Evolutionary conservation across 1,284 basidiomycete species (phyloP), one percentile per base, ranked within the genome.

Genomic region (Cutaneotrichosporon sp.): DNA sequence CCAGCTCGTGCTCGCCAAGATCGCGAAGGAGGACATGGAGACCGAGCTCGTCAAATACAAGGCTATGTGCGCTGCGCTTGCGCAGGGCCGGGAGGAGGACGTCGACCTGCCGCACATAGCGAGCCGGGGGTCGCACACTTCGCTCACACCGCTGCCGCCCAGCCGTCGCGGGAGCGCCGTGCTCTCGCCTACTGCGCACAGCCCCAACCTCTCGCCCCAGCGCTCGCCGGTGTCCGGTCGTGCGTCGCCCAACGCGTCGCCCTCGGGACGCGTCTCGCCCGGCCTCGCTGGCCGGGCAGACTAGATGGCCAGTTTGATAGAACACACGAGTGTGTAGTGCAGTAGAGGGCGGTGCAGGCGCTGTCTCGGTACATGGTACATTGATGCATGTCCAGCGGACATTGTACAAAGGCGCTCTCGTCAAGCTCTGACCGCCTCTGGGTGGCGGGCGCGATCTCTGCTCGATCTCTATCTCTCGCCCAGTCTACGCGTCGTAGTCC

Each of bases 11-110:
- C 90, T 88, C 81, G 84, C 87, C 62, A 86, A 93, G 59, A 81
- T 97, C 36, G 87, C 88, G 62, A 90, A 90, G 70, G 94, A 97
- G 75, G 92, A 95, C 73, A 83, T 92, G 63, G 94, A 97, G 77
- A 85, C 86, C 59, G 91, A 97, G 76, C 85, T 97, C 11, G 92
- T 97, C 36, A 86, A 89, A 46, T 97, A 94, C 79, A 97, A 95
- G 78, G 81, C 94, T 42, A 79, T 94, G 91, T 92, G 71, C 76
- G 90, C 83, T 14, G 25, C 50, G 36, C 59, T 66, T 7, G 56
- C 60, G 3, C 64, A 65, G 47, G 42, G 54, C 8, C 43, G 42
- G 9, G 56, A 25, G 11, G 45, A 33, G 20, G 46, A 64, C 24
- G 59, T 59, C 22, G 62, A 63, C 42, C 34, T 53, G 22, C 54